Base-by-base conservation (phyloP, 768 basidiomycete genomes). In the Arthromyces matolae region DNA sequence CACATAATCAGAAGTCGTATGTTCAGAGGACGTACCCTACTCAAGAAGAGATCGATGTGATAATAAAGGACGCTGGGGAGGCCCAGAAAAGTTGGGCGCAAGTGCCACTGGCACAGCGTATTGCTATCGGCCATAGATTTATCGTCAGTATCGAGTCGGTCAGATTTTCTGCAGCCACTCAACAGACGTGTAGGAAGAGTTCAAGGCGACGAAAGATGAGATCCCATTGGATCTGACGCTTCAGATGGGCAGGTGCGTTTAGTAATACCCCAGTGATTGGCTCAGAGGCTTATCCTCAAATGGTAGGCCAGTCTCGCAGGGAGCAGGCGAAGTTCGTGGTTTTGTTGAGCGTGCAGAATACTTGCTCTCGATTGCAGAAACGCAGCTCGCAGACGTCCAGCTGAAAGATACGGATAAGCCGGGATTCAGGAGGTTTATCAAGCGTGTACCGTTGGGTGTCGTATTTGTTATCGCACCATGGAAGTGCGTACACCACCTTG, bases 381-480 rank as follows among this genome's bases (percentile, higher is more conserved):
- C 80, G 4, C 76, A 79, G 34, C 80, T 99, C 3, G 75, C 78
- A 8, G 91, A 95, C 51, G 77, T 93, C 27, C 65, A 78, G 1
- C 77, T 95, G 53, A 71, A 75, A 39, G 83, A 87, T 40, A 86
- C 86, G 5, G 88, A 93, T 63, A 83, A 84, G 40, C 87, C 89
- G 22, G 90, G 89, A 2, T 89, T 93, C 70, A 80, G 75, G 54
- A 76, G 93, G 37, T 91, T 77, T 63, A 93, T 98, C 65, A 81
- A 83, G 59, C 84, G 90, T 32, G 77, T 76, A 12, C 92, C 96
- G 0, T 65, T 95, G 0, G 96, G 96, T 7, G 85, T 97, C 19
- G 80, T 96, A 0, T 77, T 93, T 36, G 80, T 93, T 40, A 86
- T 98, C 53, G 82, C 89, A 0, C 91, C 93, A 2, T 96, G 93